Evolutionary conservation across 768 basidiomycete genomes (phyloP).

Genomic region (Imleria badia): DNA sequence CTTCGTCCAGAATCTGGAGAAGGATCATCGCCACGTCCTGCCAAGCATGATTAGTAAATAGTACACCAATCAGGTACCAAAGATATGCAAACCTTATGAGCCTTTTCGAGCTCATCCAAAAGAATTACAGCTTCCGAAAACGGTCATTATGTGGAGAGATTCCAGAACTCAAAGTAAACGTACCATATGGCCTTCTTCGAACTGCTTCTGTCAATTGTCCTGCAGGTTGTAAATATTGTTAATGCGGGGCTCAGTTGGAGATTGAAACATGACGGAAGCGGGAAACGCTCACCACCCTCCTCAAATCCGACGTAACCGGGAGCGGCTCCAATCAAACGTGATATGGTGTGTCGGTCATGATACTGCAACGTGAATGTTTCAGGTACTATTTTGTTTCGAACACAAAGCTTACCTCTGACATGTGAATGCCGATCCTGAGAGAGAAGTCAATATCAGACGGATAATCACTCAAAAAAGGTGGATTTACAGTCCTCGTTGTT

Average conservation of each 20-base stretch:
- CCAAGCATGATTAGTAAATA: neutral
- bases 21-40: slow-evolving; percentile 88
- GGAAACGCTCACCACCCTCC: slow-evolving; percentile 55
- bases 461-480: neutral
- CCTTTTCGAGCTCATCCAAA: slow-evolving; percentile 71
- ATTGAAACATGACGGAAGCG: neutral
- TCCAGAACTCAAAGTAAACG: neutral
- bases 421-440: slow-evolving; percentile 82
- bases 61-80: neutral
- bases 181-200: slow-evolving; percentile 57
- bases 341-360: slow-evolving; percentile 89
- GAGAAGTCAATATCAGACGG: neutral
- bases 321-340: slow-evolving; percentile 86
- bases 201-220: slow-evolving; percentile 68
- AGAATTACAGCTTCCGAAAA: slow-evolving; percentile 52
- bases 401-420: slow-evolving; percentile 65
- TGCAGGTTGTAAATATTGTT: slow-evolving; percentile 17
- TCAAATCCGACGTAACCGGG: slow-evolving; percentile 87
- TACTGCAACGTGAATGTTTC: slow-evolving; percentile 46
- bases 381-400: neutral
- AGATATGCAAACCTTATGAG: slow-evolving; percentile 61
- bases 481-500: slow-evolving; percentile 77
- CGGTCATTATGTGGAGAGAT: neutral
- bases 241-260: neutral
- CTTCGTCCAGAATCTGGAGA: slow-evolving; percentile 90